Evolutionary conservation across 2,329 filamentous ascomycete genomes (phyloP).

Genomic region (Penicillium rolfsii): DNA sequence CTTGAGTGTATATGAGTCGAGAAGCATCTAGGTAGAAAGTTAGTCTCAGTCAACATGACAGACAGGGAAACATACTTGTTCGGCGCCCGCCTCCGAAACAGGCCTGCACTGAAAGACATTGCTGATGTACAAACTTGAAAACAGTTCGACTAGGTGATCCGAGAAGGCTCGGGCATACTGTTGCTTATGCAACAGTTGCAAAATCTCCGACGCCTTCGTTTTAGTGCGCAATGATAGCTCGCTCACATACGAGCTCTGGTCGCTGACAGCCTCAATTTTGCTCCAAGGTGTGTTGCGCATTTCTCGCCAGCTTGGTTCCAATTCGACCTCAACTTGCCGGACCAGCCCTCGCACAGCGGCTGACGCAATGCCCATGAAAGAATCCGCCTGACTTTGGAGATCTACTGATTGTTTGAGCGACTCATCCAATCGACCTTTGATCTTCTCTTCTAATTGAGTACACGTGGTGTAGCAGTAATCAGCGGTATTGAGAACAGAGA

Average conservation of each 20-base stretch:
- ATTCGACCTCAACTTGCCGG: constrained; percentile 76
- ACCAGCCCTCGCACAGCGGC: constrained; percentile 83
- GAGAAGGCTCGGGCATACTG: constrained; percentile 95
- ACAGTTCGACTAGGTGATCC: constrained; percentile 89
- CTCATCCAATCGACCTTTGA: constrained; percentile 84
- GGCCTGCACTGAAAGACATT: constrained; percentile 89
- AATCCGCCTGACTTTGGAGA: constrained; percentile 88
- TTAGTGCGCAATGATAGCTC: constrained; percentile 78
- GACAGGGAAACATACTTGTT: constrained; percentile 64
- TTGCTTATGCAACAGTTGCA: constrained; percentile 79
- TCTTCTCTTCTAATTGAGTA: constrained; percentile 90
- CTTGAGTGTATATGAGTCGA: constrained; percentile 80
- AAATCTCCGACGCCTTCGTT: constrained; percentile 70
- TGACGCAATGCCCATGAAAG: constrained; percentile 92
- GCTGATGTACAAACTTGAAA: constrained; percentile 76
- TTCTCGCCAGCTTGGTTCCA: constrained; percentile 89
- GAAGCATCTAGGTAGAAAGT: constrained; percentile 73
- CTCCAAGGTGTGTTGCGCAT: constrained; percentile 97
- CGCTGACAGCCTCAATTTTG: constrained; percentile 87
- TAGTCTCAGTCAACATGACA: not conserved
- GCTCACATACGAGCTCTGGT: constrained; percentile 89
- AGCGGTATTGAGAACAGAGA: constrained; percentile 90
- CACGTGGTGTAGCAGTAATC: constrained; percentile 97
- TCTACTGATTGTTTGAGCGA: constrained; percentile 78
- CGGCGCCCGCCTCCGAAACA: constrained; percentile 89